Evolutionary conservation across 2,329 filamentous ascomycete species (phyloP).

Genomic region (Phaeosphaeriaceae sp.): DNA sequence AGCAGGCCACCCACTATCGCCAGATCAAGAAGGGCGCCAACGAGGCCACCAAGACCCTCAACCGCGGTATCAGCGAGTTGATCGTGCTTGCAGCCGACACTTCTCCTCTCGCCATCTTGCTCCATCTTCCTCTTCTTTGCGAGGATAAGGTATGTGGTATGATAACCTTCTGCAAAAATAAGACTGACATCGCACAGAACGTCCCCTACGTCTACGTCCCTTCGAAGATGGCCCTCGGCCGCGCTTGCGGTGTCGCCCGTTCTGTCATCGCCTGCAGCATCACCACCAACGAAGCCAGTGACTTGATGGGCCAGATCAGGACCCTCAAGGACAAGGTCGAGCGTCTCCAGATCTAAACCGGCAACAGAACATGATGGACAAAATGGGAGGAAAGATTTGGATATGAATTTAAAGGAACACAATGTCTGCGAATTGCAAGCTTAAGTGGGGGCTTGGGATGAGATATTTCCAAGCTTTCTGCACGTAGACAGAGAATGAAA

Average conservation of each 20-base stretch:
- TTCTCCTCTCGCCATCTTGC: slow-evolving; percentile 69
- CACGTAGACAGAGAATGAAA: slow-evolving; percentile 37
- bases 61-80: slow-evolving; percentile 88
- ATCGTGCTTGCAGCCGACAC: slow-evolving; percentile 85
- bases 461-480: slow-evolving; percentile 21
- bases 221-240: slow-evolving; percentile 79
- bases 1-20: slow-evolving; percentile 39
- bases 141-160: slow-evolving; percentile 67
- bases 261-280: slow-evolving; percentile 88
- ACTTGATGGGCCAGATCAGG: slow-evolving; percentile 86
- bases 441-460: slow-evolving; percentile 21
- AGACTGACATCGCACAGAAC: slow-evolving; percentile 47
- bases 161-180: no score
- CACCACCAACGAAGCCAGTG: slow-evolving; percentile 69
- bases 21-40: slow-evolving; percentile 59
- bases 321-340: slow-evolving; percentile 94
- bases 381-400: neutral
- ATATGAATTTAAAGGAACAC: slow-evolving; percentile 1
- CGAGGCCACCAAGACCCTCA: slow-evolving; percentile 80
- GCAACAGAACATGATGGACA: neutral
- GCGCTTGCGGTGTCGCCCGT: slow-evolving; percentile 84
- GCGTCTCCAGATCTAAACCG: slow-evolving; percentile 82
- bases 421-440: slow-evolving; percentile 23
- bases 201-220: slow-evolving; percentile 64
- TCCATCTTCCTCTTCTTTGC: slow-evolving; percentile 78